Evolutionary conservation across 202 grass and related monocot genomes (phyloP), one percentile per base, ranked within the genome.

Genomic region (Setaria italica): DNA sequence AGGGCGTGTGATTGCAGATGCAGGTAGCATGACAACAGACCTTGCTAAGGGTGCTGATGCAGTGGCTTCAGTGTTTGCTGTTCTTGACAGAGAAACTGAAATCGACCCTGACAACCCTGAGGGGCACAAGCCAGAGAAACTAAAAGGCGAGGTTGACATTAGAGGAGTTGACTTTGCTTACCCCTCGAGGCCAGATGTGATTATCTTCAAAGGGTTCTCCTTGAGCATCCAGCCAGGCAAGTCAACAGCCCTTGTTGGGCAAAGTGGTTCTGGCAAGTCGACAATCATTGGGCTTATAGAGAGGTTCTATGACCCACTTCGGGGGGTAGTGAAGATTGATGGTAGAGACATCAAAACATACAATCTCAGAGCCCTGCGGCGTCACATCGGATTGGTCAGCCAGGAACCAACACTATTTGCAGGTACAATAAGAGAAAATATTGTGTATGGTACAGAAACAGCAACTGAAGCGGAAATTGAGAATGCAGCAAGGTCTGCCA

Each of bases 241-340:
- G 80, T 92, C 93, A 57, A 99, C 94, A 39, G 97, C 97, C 25
- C 73, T 99, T n/a, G 97, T 96, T 59, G 97, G 93, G 51, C 97
- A 92, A 78, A 99, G 97, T 83, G 97, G 97, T 45, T 99, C 93
- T 34, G 97, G 97, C 33, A 99, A 99, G 90, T 99, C 97, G 10
- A 99, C 97, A 34, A 92, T 96, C 77, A 96, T 99, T 15, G 88
- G 93, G 16, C 92, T 99, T 41, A 90, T 99, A 64, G 94, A 96
- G 78, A 82, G 94, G 53, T 99, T 99, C 89, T 99, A 99, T 9
- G 94, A 99, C 65, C 97, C 97, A 11, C 67, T 92, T 49, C 90
- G 85, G 68, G 97, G 97, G 11, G 71, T 71, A 0, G 83, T 99
- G 2, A 92, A 77, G 81, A 94, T 99, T 9, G 97, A 96, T 73